Conservation (phyloP, 371 early-diverging fungal species). For the Circinella minor region DNA sequence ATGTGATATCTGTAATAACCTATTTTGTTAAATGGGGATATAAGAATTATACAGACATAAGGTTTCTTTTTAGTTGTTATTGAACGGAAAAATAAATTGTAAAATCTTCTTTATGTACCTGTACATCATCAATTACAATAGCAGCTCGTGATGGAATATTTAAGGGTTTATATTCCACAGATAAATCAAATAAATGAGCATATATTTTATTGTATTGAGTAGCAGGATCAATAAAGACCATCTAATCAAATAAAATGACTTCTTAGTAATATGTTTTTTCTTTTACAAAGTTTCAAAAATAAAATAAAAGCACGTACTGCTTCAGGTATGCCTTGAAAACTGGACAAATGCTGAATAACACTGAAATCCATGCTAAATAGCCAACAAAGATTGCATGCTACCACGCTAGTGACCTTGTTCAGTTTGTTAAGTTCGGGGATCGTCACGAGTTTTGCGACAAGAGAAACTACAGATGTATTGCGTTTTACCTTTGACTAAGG, state of each 20-base stretch:
- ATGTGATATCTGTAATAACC: conserved; percentile 52
- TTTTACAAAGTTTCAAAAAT: background rate
- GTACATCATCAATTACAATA: conserved; percentile 57
- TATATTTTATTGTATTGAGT: conserved; percentile 53
- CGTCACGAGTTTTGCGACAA: conserved; percentile 50
- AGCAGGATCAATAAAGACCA: conserved; percentile 53
- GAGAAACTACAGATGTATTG: conserved; percentile 55
- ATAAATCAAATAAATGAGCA: conserved; percentile 50
- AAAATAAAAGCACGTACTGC: conserved; percentile 26
- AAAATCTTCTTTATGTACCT: conserved; percentile 33
- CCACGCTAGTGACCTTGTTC: conserved; percentile 57
- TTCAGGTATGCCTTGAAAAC: conserved; percentile 53
- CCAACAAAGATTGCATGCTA: conserved; percentile 55
- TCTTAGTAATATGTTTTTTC: background rate
- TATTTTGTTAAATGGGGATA: conserved; percentile 8
- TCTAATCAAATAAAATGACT: conserved; percentile 20
- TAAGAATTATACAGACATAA: background rate
- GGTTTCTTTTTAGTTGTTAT: background rate
- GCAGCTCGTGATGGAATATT: conserved; percentile 54
- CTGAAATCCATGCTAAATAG: conserved; percentile 36
- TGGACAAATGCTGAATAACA: conserved; percentile 50
- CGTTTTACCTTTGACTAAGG: conserved; percentile 29
- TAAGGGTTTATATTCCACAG: conserved; percentile 61
- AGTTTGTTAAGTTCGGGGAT: conserved; percentile 49
- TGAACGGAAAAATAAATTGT: too few relatives aligned